Evolutionary conservation across 352 stramenopile genomes (phyloP).

Genomic region (Blastocystis sp.): DNA sequence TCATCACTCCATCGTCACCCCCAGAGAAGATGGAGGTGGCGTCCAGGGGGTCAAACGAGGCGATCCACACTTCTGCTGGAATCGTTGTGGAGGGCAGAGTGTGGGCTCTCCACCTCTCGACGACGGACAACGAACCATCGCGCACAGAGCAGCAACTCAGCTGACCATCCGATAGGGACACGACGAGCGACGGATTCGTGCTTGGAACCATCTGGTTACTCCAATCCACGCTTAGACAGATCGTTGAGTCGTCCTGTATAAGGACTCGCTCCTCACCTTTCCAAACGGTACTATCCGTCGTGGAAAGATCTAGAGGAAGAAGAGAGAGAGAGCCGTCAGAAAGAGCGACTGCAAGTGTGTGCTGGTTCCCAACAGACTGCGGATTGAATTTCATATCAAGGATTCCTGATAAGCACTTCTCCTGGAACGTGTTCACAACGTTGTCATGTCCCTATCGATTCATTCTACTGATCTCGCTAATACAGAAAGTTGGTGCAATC

Average conservation of each 20-base stretch:
- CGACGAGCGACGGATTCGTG: not conserved
- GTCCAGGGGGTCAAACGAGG: slow-evolving; percentile 25
- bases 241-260: not conserved
- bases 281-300: not conserved
- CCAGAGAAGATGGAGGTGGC: slow-evolving; percentile 9
- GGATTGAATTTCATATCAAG: slow-evolving; percentile 61
- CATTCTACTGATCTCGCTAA: not conserved
- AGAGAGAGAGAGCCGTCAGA: slow-evolving; percentile 36
- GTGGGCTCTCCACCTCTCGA: slow-evolving; percentile 38
- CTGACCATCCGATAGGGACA: slow-evolving; percentile 50
- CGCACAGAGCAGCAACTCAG: not conserved
- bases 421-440: not conserved
- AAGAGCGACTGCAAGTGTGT: slow-evolving; percentile 16
- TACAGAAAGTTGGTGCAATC: slow-evolving; percentile 35
- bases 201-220: slow-evolving; percentile 27
- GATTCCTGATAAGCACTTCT: slow-evolving; percentile 6
- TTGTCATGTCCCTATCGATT: not conserved
- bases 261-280: not conserved
- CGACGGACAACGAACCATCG: not conserved
- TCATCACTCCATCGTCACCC: slow-evolving; percentile 32
- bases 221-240: slow-evolving; percentile 56
- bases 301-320: not conserved
- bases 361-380: not conserved
- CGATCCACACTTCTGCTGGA: slow-evolving; percentile 56
- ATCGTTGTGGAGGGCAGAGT: slow-evolving; percentile 7